Conservation (phyloP, 202 grass and related monocot species). For the Carex arenaria region DNA sequence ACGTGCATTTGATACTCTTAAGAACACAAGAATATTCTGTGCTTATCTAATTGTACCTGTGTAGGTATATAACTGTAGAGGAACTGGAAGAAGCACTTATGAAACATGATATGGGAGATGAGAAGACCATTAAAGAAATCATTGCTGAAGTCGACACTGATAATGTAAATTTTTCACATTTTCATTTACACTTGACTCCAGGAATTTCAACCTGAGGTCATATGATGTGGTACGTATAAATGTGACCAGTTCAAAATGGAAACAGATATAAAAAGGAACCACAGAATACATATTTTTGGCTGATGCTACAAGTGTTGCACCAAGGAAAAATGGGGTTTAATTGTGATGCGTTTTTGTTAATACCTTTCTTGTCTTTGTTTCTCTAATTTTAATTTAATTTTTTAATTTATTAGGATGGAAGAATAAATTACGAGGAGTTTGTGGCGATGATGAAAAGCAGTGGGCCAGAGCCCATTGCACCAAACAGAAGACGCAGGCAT, state of each 20-base stretch:
- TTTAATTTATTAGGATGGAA: slow-evolving; percentile 69
- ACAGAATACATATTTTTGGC: not conserved
- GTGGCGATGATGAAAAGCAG: slow-evolving; percentile 93
- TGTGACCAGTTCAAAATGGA: not conserved
- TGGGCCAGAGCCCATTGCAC: slow-evolving; percentile 50
- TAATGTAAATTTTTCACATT: slow-evolving; percentile 45
- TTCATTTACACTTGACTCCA: not conserved
- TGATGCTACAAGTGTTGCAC: not conserved
- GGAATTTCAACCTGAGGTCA: not conserved
- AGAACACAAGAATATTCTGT: not conserved
- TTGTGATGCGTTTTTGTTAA: not conserved
- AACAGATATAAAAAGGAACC: not conserved
- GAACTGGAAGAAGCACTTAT: slow-evolving; percentile 95
- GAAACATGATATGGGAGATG: slow-evolving; percentile 98
- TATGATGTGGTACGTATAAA: not conserved
- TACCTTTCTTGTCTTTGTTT: not conserved
- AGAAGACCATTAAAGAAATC: slow-evolving; percentile 98
- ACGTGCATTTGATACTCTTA: not conserved
- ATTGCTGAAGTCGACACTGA: slow-evolving; percentile 95
- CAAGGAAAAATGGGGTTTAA: not conserved
- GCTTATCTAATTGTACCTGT: slow-evolving; percentile 12
- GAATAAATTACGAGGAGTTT: slow-evolving; percentile 97
- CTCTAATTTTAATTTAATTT: not conserved
- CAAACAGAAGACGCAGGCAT: slow-evolving; percentile 49
- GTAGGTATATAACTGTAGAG: slow-evolving; percentile 91